Evolutionary conservation across 2,329 filamentous ascomycete genomes (phyloP).

Genomic region (Rhynchosporium graminicola): DNA sequence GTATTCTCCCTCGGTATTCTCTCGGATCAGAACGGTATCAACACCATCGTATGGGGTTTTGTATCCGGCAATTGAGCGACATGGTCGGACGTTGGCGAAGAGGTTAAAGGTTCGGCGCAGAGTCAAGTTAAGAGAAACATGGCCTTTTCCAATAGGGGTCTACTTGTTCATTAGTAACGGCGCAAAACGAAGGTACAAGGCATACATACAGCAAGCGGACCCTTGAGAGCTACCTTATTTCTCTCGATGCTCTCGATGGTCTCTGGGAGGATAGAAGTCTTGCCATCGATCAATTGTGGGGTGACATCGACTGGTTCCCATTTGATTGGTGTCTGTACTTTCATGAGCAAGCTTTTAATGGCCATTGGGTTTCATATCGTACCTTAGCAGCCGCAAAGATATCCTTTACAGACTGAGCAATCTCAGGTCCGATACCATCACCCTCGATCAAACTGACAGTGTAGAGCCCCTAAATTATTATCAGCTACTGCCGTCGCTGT

Average conservation of each 20-base stretch:
- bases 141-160: slow-evolving; percentile 97
- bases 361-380: slow-evolving; percentile 37
- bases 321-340: slow-evolving; percentile 75
- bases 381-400: slow-evolving; percentile 96
- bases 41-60: slow-evolving; percentile 98
- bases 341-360: slow-evolving; percentile 28
- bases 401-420: slow-evolving; percentile 96
- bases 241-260: slow-evolving; percentile 91
- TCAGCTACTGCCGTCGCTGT: slow-evolving; percentile 28
- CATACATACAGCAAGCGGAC: slow-evolving; percentile 81
- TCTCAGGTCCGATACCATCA: slow-evolving; percentile 98
- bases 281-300: slow-evolving; percentile 89
- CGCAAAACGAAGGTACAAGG: slow-evolving; percentile 25
- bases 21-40: slow-evolving; percentile 95
- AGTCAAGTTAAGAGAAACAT: slow-evolving; percentile 98
- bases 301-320: slow-evolving; percentile 98
- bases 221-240: slow-evolving; percentile 98
- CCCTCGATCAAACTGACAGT: slow-evolving; percentile 97
- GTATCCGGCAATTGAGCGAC: slow-evolving; percentile 94
- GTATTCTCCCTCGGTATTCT: slow-evolving; percentile 99
- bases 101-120: slow-evolving; percentile 99
- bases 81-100: slow-evolving; percentile 98
- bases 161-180: slow-evolving; percentile 41
- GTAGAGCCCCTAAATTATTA: slow-evolving; percentile 74
- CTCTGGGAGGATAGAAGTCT: slow-evolving; percentile 89